Percentiles rank a stretch among this genome's conserved stretches.
Conservation (phyloP, 2,329 filamentous ascomycete genomes). For the Eurotiales sp. region DNA sequence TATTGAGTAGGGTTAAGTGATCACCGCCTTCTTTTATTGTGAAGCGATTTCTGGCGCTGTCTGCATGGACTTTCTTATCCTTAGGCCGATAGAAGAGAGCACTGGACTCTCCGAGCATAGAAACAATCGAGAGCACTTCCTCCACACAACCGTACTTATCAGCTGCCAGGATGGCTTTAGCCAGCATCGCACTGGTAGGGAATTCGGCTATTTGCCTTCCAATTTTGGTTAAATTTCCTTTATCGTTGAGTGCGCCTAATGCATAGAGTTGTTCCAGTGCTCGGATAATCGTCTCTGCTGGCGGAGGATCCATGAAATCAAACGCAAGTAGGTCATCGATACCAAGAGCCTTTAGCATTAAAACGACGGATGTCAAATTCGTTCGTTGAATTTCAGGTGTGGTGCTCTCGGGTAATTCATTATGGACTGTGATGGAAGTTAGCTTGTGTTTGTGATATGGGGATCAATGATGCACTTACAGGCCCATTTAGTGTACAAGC, state of each 20-base stretch:
- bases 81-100: slow-evolving; percentile 92
- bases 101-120: slow-evolving; percentile 85
- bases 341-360: slow-evolving; percentile 82
- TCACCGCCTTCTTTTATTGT: slow-evolving; percentile 89
- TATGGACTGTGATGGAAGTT: no score
- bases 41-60: slow-evolving; percentile 83
- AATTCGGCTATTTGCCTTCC: slow-evolving; percentile 95
- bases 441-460: no score
- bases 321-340: slow-evolving; percentile 92
- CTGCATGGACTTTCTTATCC: slow-evolving; percentile 94
- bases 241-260: slow-evolving; percentile 81
- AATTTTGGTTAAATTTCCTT: slow-evolving; percentile 82
- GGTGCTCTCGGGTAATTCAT: slow-evolving; percentile 88
- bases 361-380: slow-evolving; percentile 77
- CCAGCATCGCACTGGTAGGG: slow-evolving; percentile 85
- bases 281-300: slow-evolving; percentile 82
- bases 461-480: no score
- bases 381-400: slow-evolving; percentile 91
- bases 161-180: slow-evolving; percentile 81
- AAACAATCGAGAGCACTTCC: slow-evolving; percentile 87
- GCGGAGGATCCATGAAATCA: slow-evolving; percentile 92
- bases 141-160: slow-evolving; percentile 90
- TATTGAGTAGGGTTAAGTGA: slow-evolving; percentile 80
- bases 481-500: slow-evolving; percentile 88
- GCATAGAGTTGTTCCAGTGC: slow-evolving; percentile 89